Evolutionary conservation across 805 yeast genomes (phyloP).

Genomic region (Zygosaccharomyces siamensis): DNA sequence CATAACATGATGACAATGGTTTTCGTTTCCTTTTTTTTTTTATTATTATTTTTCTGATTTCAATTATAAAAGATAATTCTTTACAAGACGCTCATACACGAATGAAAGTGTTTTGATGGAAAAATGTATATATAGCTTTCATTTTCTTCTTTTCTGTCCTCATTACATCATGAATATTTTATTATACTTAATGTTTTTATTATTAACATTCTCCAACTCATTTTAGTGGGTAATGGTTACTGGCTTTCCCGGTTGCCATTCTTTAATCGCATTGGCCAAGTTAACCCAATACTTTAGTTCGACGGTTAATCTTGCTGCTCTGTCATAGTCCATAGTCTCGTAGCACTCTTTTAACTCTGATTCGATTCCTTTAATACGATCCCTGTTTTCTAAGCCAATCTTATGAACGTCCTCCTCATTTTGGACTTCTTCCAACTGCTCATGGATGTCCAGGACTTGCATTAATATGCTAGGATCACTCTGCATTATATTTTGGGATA

Average conservation of each 20-base stretch:
- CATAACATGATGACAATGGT: constrained; percentile 1
- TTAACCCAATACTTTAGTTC: constrained; percentile 81
- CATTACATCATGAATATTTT: neutral
- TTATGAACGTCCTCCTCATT: constrained; percentile 52
- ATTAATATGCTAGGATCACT: constrained; percentile 56
- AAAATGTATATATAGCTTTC: constrained; percentile 4
- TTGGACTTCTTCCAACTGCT: constrained; percentile 63
- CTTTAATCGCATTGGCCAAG: constrained; percentile 65
- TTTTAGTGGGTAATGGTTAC: constrained; percentile 57
- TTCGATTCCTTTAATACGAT: constrained; percentile 47
- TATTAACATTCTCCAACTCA: neutral
- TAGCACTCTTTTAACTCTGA: constrained; percentile 45
- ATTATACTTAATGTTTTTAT: neutral
- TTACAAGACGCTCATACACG: constrained; percentile 1
- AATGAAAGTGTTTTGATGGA: constrained; percentile 3
- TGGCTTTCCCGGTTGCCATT: constrained; percentile 71
- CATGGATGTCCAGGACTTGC: constrained; percentile 81
- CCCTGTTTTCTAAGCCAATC: constrained; percentile 52
- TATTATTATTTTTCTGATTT: neutral
- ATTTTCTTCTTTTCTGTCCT: neutral
- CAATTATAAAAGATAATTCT: neutral
- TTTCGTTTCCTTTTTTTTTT: neutral
- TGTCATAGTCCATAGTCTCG: constrained; percentile 44
- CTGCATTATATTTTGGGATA: constrained; percentile 41
- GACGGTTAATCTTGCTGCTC: constrained; percentile 62